Conservation (phyloP, 176 grass and related monocot genomes). For the Rhynchospora pubera region DNA sequence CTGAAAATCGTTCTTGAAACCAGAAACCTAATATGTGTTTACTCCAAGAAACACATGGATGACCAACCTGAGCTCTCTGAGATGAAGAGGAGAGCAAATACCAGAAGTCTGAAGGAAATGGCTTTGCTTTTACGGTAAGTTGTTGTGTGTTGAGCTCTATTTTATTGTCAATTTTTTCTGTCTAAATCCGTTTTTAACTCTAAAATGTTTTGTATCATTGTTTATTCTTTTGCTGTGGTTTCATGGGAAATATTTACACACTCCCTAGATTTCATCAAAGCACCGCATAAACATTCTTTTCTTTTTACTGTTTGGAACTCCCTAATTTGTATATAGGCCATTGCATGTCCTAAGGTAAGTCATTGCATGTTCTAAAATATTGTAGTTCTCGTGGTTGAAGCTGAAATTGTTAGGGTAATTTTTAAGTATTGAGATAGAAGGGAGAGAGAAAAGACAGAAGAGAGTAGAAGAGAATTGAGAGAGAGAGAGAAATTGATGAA, state of each 20-base stretch:
- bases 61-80: slow-evolving; percentile 83
- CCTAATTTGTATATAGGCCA: not conserved
- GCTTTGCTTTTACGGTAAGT: slow-evolving; percentile 85
- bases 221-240: not conserved
- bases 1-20: slow-evolving; percentile 30
- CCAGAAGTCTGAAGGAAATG: slow-evolving; percentile 98
- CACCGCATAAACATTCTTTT: not conserved
- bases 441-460: too few relatives aligned
- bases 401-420: too few relatives aligned
- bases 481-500: too few relatives aligned
- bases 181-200: not conserved
- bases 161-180: slow-evolving; percentile 11
- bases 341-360: not conserved
- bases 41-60: slow-evolving; percentile 98
- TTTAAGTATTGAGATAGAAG: too few relatives aligned
- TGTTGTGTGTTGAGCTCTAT: not conserved
- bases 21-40: slow-evolving; percentile 95
- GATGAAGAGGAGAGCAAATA: slow-evolving; percentile 93
- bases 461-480: too few relatives aligned
- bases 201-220: not conserved
- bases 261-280: not conserved
- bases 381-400: not conserved
- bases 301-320: not conserved
- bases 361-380: too few relatives aligned
- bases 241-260: not conserved